Base-by-base conservation (phyloP, 306 rosid genomes). In the Quercus gilva region DNA sequence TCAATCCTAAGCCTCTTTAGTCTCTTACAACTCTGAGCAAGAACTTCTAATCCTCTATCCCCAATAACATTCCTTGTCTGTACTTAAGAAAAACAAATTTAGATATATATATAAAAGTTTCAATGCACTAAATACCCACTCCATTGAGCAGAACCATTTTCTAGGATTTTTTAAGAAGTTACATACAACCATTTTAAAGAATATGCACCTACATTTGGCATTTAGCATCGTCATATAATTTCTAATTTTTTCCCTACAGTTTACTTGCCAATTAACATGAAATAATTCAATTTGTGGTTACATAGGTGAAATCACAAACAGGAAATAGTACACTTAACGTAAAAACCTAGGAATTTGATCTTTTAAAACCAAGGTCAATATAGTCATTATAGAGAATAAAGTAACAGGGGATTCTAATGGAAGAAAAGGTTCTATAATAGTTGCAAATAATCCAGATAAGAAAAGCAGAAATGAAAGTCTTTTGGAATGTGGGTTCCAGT, bases 61-160 rank as follows among this genome's bases (percentile, higher is more conserved):
- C 99, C 99, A 71, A 95, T 91, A 43, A 93, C 99, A 78, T 95
- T 91, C 86, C 99, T 90, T 43, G 97, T 86, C 99, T 95, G 97
- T 69, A 70, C 76, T 86, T 45, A 71, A 74, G 15, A 82, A 83
- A 81, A 77, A 25, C 51, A 55, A 2, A 70, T 18, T 13, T 33
- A 37, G 14, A 55, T 28, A 75, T 55, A 78, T 55, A 78, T 19
- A 76, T 37, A 12, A 31, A 12, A 21, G 76, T 69, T 72, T 68
- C 82, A 73, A 33, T 57, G n/a, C 74, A 79, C 63, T 73, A n/a
- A 26, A 53, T 18, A 26, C 51, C 74, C 59, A 75, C 72, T 31
- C 64, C 76, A 69, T 26, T 35, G 68, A 18, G 73, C 21, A 7
- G 58, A 19, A 75, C 69, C 25, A 35, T 56, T 41, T 2, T 41